Conservation (phyloP, 2,329 filamentous ascomycete genomes). For the Xylariaceae sp. region DNA sequence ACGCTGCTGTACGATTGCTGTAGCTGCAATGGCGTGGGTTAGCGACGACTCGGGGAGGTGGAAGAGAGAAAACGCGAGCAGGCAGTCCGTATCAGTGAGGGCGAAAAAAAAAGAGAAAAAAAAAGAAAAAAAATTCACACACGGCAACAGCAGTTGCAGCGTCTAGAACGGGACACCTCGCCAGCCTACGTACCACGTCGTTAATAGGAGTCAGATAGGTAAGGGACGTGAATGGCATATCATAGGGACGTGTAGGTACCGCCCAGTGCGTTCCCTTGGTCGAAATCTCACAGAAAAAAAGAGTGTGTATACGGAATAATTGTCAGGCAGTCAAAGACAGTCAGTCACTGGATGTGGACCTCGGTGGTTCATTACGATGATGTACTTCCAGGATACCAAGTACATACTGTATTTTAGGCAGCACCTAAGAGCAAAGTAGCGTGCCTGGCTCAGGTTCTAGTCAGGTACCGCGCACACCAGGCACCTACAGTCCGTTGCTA, state of each 20-base stretch:
- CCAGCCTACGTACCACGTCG: no score
- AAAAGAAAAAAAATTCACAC: not conserved
- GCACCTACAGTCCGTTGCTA: not conserved
- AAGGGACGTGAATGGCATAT: constrained; percentile 1
- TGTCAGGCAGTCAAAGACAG: not conserved
- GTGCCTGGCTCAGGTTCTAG: not conserved
- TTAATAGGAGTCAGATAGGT: not conserved
- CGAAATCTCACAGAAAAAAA: constrained; percentile 6
- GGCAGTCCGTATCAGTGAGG: constrained; percentile 7
- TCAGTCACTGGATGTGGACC: not conserved
- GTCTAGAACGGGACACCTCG: no score
- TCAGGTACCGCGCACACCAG: not conserved
- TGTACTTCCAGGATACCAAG: not conserved
- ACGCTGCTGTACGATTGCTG: constrained; percentile 25
- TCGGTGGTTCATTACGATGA: not conserved
- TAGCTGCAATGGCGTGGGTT: constrained; percentile 18
- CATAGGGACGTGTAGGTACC: not conserved
- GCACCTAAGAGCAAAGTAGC: not conserved
- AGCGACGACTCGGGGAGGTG: constrained; percentile 18
- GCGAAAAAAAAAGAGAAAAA: not conserved
- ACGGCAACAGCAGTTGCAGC: not conserved
- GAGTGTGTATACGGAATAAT: not conserved
- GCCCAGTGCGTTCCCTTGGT: constrained; percentile 12
- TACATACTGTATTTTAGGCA: not conserved
- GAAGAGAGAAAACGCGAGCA: constrained; percentile 11